These are phyloP conservation scores for Naegleria lovaniensis DNA, from an alignment of 208 protist genomes.

Conservation along the genomic window DNA sequence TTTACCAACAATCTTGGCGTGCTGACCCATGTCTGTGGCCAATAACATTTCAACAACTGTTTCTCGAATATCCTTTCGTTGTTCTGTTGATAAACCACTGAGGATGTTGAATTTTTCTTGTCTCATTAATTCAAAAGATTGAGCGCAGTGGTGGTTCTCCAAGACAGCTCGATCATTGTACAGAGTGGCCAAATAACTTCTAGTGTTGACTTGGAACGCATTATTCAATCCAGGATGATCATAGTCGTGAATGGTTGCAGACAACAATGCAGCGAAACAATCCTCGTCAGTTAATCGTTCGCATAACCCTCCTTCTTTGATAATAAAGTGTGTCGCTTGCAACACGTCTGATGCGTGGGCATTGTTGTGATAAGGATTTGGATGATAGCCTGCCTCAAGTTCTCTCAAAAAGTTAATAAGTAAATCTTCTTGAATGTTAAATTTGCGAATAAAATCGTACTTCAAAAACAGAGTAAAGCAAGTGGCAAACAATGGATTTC, in stretches of 20 bases:
- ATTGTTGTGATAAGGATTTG: constrained; percentile 73
- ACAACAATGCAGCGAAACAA: constrained; percentile 70
- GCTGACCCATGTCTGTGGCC: constrained; percentile 82
- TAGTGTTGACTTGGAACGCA: constrained; percentile 84
- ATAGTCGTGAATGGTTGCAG: constrained; percentile 86
- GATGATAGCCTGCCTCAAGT: constrained; percentile 59
- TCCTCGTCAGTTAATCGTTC: constrained; percentile 68
- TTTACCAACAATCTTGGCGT: constrained; percentile 69
- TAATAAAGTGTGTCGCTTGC: constrained; percentile 84
- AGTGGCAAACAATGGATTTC: constrained; percentile 71
- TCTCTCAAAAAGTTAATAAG: constrained; percentile 40
- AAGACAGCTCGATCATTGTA: constrained; percentile 70
- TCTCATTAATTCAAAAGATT: constrained; percentile 22
- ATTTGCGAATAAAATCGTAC: constrained; percentile 67
- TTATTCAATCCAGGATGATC: constrained; percentile 93
- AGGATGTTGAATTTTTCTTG: constrained; percentile 25
- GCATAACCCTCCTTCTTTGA: constrained; percentile 50
- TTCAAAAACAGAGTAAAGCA: constrained; percentile 74
- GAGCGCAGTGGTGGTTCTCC: constrained; percentile 31
- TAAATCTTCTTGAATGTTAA: constrained; percentile 65
- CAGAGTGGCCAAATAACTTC: constrained; percentile 73
- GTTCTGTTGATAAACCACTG: constrained; percentile 46
- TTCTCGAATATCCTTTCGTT: constrained; percentile 69
- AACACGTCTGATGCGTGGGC: constrained; percentile 83
- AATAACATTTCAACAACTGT: constrained; percentile 80